Conservation (phyloP, 208 protist genomes). For the Spongospora subterranea region DNA sequence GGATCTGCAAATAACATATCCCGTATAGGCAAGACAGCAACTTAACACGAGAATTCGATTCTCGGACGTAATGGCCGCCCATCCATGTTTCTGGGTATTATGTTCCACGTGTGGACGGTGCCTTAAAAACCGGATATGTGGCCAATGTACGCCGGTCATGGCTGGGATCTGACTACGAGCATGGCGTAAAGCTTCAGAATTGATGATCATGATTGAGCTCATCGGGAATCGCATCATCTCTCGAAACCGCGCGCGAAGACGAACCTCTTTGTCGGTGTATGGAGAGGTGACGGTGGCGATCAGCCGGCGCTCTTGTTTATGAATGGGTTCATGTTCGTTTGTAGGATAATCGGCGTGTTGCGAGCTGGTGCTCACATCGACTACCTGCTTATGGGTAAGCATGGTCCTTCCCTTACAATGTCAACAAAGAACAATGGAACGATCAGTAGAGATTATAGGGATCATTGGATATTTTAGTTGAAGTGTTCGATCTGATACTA, state of each 20-base stretch:
- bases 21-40: neutral
- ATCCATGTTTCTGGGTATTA: neutral
- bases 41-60: neutral
- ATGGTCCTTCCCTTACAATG: neutral
- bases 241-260: conserved; percentile 3
- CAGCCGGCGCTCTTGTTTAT: conserved; percentile 5
- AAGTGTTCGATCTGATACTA: too few species aligned
- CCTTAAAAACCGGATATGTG: conserved; percentile 21
- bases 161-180: neutral
- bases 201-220: neutral
- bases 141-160: neutral
- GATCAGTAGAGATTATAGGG: too few species aligned
- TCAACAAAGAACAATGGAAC: neutral
- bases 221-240: conserved; percentile 17
- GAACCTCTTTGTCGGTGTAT: neutral
- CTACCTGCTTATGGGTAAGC: neutral
- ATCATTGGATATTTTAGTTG: too few species aligned
- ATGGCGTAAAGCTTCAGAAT: neutral
- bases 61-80: neutral
- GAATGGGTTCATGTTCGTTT: neutral
- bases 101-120: neutral
- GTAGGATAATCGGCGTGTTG: neutral
- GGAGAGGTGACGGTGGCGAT: neutral
- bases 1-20: neutral
- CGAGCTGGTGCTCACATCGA: neutral